Conservation (phyloP, 208 protist genomes). For the Trypanosoma scelopori region DNA sequence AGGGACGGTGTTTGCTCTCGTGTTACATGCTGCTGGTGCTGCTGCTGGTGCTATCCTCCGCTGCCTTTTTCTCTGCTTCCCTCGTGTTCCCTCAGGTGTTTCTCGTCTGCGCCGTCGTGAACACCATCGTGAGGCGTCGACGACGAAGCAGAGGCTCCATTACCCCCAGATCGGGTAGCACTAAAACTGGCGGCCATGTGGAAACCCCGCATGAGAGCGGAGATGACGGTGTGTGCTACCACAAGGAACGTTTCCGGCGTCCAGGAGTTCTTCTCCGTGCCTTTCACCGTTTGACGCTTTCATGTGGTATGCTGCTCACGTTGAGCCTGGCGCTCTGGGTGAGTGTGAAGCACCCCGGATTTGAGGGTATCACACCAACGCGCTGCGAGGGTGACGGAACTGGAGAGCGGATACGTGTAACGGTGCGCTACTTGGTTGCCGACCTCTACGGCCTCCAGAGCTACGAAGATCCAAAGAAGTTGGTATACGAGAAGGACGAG, state of each 20-base stretch:
- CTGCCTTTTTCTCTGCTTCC: neutral
- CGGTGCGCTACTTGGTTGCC: slow-evolving; percentile 19
- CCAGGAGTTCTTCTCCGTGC: slow-evolving; percentile 21
- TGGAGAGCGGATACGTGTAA: slow-evolving; percentile 17
- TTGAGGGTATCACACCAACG: slow-evolving; percentile 13
- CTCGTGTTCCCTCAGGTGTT: slow-evolving; percentile 14
- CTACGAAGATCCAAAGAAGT: slow-evolving; percentile 3
- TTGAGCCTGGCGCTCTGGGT: slow-evolving; percentile 18
- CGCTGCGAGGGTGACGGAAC: slow-evolving; percentile 8
- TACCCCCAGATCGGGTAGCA: neutral
- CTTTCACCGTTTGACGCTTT: slow-evolving; percentile 17
- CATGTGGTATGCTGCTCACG: slow-evolving; percentile 2
- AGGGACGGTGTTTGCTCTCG: neutral
- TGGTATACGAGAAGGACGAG: slow-evolving; percentile 13
- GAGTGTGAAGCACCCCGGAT: slow-evolving; percentile 19
- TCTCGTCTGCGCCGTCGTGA: slow-evolving; percentile 11
- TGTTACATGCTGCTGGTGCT: slow-evolving; percentile 3
- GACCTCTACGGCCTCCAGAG: slow-evolving; percentile 15
- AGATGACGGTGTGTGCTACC: neutral
- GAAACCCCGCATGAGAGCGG: neutral
- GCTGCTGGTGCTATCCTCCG: neutral
- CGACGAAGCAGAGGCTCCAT: neutral
- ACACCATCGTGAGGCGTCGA: slow-evolving; percentile 2
- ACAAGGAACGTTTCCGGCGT: neutral
- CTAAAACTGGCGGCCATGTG: neutral